Evolutionary conservation across 805 yeast genomes (phyloP), one percentile per base, ranked within the genome.

Genomic region (Priceomyces fermenticarens): DNA sequence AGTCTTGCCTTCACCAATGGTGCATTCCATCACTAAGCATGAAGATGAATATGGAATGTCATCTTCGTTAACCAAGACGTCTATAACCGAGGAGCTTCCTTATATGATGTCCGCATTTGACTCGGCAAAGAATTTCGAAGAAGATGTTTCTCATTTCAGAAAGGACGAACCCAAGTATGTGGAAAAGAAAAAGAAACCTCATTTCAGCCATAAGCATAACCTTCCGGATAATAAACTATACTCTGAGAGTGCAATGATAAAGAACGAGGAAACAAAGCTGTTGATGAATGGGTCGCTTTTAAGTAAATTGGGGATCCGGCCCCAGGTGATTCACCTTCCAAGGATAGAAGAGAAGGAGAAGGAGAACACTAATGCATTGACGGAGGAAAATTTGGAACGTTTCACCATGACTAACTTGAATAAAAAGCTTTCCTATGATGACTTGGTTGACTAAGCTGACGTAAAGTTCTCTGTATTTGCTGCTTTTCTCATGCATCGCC

Each of bases 21-120:
- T 69, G 9, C 73, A 65, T 44, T 68, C 73, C 10, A 68, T 68
- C 39, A 68, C 73, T 12, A 64, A 53, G 29, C 11, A 35, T 25
- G 30, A 35, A 11, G 38, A 26, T 20, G 35, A 32, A 12, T 13
- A 32, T 4, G 14, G 33, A 4, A 8, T 70, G 2, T 61, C 76
- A 2, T 54, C 70, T 27, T 53, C 63, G 43, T 61, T 72, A 43
- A 76, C 71, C 30, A 71, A 70, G 45, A 73, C 85, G 0, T 75
- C 84, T 6, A 63, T 84, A 11, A 54, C 81, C 1, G 84, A 80
- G 37, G 86, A 83, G 53, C 56, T 84, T 45, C 91, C 91, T 1
- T 74, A 73, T 43, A 59, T 84, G 52, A 67, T 83, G 73, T 68
- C 77, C 15, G 89, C 88, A 12, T 84, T 83, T 53, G 75, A 78